phyloP scores from a whole-genome alignment of 257 asterid species.

The Solanum chiquidenum region DNA sequence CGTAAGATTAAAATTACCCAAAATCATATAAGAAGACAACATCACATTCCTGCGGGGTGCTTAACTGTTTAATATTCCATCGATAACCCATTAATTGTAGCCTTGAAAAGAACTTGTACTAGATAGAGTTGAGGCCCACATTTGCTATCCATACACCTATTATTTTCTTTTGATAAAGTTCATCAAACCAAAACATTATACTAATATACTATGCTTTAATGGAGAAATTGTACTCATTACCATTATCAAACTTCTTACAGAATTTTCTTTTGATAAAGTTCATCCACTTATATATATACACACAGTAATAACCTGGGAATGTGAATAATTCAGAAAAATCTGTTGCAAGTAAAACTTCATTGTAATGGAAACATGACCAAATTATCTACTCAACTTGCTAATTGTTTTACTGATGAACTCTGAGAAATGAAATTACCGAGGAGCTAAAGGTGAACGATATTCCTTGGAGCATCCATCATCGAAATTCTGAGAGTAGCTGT shows the following conservation, averaged over 20 bases:
- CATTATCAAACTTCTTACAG: background rate
- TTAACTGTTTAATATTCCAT: background rate
- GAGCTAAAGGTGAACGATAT: slow-evolving; percentile 36
- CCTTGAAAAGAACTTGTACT: background rate
- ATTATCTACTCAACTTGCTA: background rate
- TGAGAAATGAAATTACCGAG: slow-evolving; percentile 3
- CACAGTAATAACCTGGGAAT: background rate
- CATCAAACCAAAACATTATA: background rate
- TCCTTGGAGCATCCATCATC: slow-evolving; percentile 36
- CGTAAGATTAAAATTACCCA: background rate
- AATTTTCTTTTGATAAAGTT: background rate
- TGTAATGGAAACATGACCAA: background rate
- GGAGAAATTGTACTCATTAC: background rate
- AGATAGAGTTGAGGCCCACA: background rate
- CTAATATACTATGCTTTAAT: background rate
- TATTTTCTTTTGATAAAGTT: background rate
- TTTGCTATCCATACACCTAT: background rate
- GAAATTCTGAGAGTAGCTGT: slow-evolving; percentile 45
- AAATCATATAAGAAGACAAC: background rate
- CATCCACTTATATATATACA: background rate
- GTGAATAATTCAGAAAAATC: background rate
- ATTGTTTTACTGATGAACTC: background rate
- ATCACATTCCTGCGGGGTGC: fast-evolving
- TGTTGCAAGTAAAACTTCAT: background rate
- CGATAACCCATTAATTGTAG: background rate